Conservation (phyloP, 495 filamentous ascomycete species). For the Filosporella fistucella region DNA sequence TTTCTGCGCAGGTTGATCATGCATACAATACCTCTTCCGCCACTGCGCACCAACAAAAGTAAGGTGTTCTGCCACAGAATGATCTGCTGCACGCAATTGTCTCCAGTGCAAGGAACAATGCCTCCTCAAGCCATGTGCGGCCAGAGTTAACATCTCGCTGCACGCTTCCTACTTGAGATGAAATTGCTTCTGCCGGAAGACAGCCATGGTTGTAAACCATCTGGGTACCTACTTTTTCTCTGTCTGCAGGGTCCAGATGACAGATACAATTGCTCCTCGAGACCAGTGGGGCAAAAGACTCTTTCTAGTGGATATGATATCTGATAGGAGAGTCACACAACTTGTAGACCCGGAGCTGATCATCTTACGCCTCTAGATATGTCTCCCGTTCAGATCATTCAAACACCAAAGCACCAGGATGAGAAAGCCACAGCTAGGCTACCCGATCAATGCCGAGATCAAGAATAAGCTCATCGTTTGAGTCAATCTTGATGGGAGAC, state of each 20-base stretch:
- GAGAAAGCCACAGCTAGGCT: too few species aligned
- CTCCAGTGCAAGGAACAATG: constrained; percentile 18
- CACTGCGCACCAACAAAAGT: background rate
- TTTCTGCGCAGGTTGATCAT: constrained; percentile 4
- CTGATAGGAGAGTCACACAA: constrained; percentile 2
- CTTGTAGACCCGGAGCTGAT: constrained; percentile 1
- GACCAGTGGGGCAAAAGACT: constrained; percentile 2
- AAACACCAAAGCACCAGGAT: too few species aligned
- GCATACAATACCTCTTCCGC: background rate
- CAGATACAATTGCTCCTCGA: constrained; percentile 3
- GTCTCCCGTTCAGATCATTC: background rate
- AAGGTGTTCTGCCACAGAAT: constrained; percentile 7
- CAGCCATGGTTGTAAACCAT: background rate
- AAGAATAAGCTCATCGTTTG: too few species aligned
- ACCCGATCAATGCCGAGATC: too few species aligned
- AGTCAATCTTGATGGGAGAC: too few species aligned
- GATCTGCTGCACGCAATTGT: constrained; percentile 20
- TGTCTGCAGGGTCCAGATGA: constrained; percentile 11
- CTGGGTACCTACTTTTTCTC: constrained; percentile 10
- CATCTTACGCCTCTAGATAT: constrained; percentile 6
- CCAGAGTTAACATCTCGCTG: constrained; percentile 4
- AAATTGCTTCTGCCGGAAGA: constrained; percentile 13
- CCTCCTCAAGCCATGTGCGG: background rate
- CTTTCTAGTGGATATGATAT: constrained; percentile 3
- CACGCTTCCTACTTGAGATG: constrained; percentile 14